Evolutionary conservation across 176 grass and related monocot species (phyloP), one percentile per base, ranked within the genome.

Genomic region (Tillandsia fasciculata): DNA sequence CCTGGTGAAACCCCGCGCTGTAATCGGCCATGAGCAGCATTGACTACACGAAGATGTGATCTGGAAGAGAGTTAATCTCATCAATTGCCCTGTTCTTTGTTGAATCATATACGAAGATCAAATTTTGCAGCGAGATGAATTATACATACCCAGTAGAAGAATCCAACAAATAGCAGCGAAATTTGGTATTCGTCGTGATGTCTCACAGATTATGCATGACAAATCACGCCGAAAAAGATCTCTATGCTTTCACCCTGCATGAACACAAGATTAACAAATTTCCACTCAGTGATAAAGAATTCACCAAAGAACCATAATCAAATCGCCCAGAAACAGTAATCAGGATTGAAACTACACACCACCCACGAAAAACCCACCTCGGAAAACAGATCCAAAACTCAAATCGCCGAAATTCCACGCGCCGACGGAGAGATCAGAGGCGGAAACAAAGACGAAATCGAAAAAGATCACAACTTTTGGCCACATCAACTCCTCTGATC

Each of bases 1-100:
- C 85, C 72, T 90, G 87, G 64, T 94, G 82, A 74, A 99, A 94
- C 24, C 84, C 82, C 84, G 88, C 90, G 80, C 90, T 76, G 26
- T 84, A 87, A 84, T 99, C 95, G 48, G 90, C 84, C 17, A 33
- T 67, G 17, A 14, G 4, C 56, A 20, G 56, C 56, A 61, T 61
- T 61, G 56, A 61, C 10, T 61, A n/a, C 56, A 23, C 17, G 56
- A 61, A 2, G 15, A 15, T 18, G 15, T 22, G 56, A n/a, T 73
- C 72, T 47, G 65, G 51, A 58, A 78, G 66, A 78, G 66, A 72
- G 53, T 42, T 66, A 24, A 79, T 11, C 48, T 24, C 17, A 54
- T 57, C n/a, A 18, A 8, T 23, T 48, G 3, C 28, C 53, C 3
- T n/a, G 56, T 69, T 57, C 54, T 66, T 49, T 26, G 50, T 66